phyloP scores from a whole-genome alignment of 2,329 filamentous ascomycete species.

The Fusarium ambrosium region DNA sequence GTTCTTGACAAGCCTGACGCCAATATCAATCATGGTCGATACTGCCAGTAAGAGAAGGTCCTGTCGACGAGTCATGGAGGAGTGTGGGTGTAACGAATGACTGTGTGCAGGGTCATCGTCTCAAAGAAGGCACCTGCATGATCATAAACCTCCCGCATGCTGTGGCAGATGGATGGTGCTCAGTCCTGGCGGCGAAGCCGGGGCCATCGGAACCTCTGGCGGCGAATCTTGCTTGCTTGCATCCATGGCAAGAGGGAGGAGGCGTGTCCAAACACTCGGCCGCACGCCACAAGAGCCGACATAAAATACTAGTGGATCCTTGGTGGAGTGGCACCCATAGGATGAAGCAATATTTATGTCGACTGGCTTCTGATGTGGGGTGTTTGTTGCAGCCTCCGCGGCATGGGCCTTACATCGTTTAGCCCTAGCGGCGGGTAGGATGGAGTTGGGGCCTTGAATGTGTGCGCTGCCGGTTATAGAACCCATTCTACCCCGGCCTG shows the following conservation, averaged over 20 bases:
- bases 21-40: constrained; percentile 2
- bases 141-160: constrained; percentile 43
- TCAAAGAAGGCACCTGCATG: constrained; percentile 46
- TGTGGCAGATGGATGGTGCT: constrained; percentile 40
- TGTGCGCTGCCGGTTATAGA: constrained; percentile 34
- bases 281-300: constrained; percentile 17
- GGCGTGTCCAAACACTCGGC: constrained; percentile 5
- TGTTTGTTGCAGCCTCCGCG: background rate
- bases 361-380: background rate
- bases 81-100: constrained; percentile 20
- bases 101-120: constrained; percentile 30
- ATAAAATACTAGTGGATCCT: constrained; percentile 7
- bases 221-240: constrained; percentile 44
- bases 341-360: constrained; percentile 17
- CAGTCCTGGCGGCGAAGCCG: constrained; percentile 39
- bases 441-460: constrained; percentile 25
- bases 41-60: background rate
- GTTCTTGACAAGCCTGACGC: background rate
- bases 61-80: constrained; percentile 35
- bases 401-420: constrained; percentile 29
- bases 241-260: constrained; percentile 7
- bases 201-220: constrained; percentile 41
- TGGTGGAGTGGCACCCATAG: background rate
- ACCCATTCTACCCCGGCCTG: constrained; percentile 31
- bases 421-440: constrained; percentile 28